Base-by-base conservation (phyloP, 139 green algal species). In the Coelastrella sp. region DNA sequence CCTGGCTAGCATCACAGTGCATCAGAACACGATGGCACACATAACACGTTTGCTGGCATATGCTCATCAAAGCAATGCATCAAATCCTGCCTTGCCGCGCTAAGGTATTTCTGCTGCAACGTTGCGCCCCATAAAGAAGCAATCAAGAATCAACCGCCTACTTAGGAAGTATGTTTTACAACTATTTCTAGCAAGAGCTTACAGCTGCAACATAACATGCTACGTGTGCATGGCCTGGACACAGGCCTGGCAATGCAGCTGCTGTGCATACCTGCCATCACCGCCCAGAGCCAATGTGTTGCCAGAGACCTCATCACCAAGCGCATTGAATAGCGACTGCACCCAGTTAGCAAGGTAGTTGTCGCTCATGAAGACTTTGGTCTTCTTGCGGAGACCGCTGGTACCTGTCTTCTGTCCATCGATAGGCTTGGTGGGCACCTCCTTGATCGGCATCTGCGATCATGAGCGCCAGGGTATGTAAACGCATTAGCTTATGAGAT, bases 301-400 rank as follows among this genome's bases (percentile, higher is more conserved):
- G 82, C 98, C 98, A 86, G 95, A 92, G 10, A 96, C 87, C 92
- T 99, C 98, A 5, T 98, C 95, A 20, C 98, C 97, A 71, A 98
- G 94, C 0, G 97, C 95, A 83, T 95, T 95, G 93, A 99, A 99
- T 73, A 99, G 92, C 1, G 96, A 98, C 93, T 99, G 98, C 86
- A 99, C 94, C 97, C 98, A 99, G 95, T 99, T 99, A 82, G 97
- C 98, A 17, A 99, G 95, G 94, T 99, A 99, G 93, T 99, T 98
- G 5, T 97, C 95, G 68, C 89, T 84, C 92, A 95, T 98, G 93
- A 99, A 99, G 54, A 97, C 97, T 83, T 96, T 96, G 20, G 98
- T 99, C 94, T 99, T 99, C 95, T 99, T 99, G 79, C 98, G 96
- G 22, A 99, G 96, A 22, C 98, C 98, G 19, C 92, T 97, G 66